phyloP scores from a whole-genome alignment of 2,329 filamentous ascomycete genomes.

The Paraconiothyrium sp. region DNA sequence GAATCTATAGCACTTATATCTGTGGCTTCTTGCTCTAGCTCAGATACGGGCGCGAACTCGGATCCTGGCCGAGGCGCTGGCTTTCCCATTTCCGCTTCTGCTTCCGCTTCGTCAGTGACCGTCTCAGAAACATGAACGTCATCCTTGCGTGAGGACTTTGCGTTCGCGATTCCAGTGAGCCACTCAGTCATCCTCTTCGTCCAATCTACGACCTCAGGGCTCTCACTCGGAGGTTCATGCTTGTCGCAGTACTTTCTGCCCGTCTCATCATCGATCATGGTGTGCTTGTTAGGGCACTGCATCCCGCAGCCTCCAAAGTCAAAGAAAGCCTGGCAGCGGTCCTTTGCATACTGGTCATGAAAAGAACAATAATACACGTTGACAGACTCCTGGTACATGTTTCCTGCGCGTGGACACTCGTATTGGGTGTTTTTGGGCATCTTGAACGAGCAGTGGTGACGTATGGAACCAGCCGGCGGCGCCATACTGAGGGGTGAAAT shows the following conservation, averaged over 20 bases:
- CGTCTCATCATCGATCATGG: conserved; percentile 7
- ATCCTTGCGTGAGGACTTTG: background rate
- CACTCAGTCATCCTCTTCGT: background rate
- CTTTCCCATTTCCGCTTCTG: too few relatives aligned
- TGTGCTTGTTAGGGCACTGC: conserved; percentile 18
- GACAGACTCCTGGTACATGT: conserved; percentile 15
- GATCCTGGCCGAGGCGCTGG: too few relatives aligned
- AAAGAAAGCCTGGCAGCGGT: conserved; percentile 20
- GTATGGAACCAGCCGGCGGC: background rate
- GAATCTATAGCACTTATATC: background rate
- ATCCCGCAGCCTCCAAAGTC: conserved; percentile 20
- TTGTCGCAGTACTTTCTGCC: conserved; percentile 17
- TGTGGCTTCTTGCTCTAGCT: too few relatives aligned
- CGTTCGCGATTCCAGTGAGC: background rate
- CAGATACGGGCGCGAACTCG: too few relatives aligned
- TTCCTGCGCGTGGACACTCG: conserved; percentile 21
- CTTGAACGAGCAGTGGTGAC: conserved; percentile 23
- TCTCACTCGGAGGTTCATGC: conserved; percentile 11
- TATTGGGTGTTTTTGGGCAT: conserved; percentile 23
- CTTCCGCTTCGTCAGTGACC: background rate
- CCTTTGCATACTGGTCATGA: conserved; percentile 22
- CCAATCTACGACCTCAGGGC: background rate
- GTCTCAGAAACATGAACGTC: background rate
- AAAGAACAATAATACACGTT: conserved; percentile 19
- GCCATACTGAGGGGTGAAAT: background rate